A percentile compares a stretch with the other conserved stretches of the same genome.
These are phyloP conservation scores for Boletus subcaerulescens DNA, from an alignment of 768 basidiomycete species.

Conservation along the genomic window DNA sequence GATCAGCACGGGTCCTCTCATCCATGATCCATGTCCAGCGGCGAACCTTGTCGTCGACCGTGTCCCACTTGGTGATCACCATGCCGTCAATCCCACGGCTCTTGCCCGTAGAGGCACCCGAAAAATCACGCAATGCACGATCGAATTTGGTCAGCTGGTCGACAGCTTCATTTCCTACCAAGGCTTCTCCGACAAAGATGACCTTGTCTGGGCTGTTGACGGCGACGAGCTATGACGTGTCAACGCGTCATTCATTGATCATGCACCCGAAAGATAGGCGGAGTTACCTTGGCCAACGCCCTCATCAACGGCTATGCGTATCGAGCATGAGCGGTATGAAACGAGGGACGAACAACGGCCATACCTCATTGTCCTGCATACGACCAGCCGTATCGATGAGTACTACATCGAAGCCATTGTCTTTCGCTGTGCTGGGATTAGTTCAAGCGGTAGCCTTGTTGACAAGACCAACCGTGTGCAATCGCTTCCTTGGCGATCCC, in stretches of 20 bases:
- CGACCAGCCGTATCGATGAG: slow-evolving; percentile 97
- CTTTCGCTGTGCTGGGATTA: slow-evolving; percentile 55
- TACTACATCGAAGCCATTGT: slow-evolving; percentile 93
- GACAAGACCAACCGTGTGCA: slow-evolving; percentile 60
- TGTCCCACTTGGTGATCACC: slow-evolving; percentile 99
- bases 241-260: neutral
- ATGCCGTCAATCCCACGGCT: slow-evolving; percentile 97
- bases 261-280: neutral
- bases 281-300: slow-evolving; percentile 85
- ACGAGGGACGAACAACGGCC: slow-evolving; percentile 9
- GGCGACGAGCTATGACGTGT: slow-evolving; percentile 64
- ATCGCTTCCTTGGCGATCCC: slow-evolving; percentile 97
- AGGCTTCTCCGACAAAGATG: slow-evolving; percentile 95
- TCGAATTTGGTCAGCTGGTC: slow-evolving; percentile 98
- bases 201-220: slow-evolving; percentile 97
- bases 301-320: slow-evolving; percentile 83
- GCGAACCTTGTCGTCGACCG: slow-evolving; percentile 91
- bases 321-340: neutral
- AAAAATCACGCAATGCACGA: slow-evolving; percentile 89
- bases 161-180: slow-evolving; percentile 98
- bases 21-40: neutral
- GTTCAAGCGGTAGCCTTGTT: neutral
- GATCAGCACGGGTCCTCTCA: neutral
- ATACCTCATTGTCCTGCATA: slow-evolving; percentile 98
- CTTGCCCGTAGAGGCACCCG: slow-evolving; percentile 60